These are phyloP conservation scores for Aureobasidium sp. DNA, from an alignment of 2,329 filamentous ascomycete species.

Conservation along the genomic window DNA sequence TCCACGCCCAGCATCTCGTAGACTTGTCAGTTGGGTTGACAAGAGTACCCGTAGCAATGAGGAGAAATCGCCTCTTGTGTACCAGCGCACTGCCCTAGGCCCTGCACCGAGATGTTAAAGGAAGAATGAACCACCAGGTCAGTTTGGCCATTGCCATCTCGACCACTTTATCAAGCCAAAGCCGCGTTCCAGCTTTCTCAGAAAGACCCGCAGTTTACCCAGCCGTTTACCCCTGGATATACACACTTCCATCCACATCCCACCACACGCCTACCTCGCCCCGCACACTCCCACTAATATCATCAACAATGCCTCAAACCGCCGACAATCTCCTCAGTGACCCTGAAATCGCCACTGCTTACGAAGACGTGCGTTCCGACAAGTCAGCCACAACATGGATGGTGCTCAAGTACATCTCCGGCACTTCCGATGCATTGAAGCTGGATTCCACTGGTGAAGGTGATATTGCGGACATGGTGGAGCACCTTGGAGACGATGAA, in stretches of 20 bases:
- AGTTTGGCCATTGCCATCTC: neutral
- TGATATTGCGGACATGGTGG: neutral
- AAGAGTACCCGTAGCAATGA: neutral
- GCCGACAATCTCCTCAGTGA: conserved; percentile 13
- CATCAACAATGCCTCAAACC: conserved; percentile 8
- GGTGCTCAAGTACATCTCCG: conserved; percentile 11
- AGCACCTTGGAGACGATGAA: conserved; percentile 2
- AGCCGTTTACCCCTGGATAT: conserved; percentile 10
- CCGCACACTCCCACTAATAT: neutral
- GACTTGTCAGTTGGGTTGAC: too few species aligned
- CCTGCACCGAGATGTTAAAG: neutral
- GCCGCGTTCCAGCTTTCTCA: neutral
- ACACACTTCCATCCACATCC: neutral
- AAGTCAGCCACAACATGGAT: conserved; percentile 13
- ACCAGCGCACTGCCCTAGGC: neutral
- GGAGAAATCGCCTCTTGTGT: neutral
- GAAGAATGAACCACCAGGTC: neutral
- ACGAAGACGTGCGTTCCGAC: conserved; percentile 9
- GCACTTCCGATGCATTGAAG: conserved; percentile 9
- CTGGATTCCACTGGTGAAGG: conserved; percentile 6
- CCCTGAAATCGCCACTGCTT: conserved; percentile 10
- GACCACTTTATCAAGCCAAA: neutral
- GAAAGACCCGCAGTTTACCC: neutral
- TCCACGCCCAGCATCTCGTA: neutral
- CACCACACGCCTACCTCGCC: neutral